phyloP scores from a whole-genome alignment of 2,329 filamentous ascomycete genomes.

The Penicillium corylophilum region DNA sequence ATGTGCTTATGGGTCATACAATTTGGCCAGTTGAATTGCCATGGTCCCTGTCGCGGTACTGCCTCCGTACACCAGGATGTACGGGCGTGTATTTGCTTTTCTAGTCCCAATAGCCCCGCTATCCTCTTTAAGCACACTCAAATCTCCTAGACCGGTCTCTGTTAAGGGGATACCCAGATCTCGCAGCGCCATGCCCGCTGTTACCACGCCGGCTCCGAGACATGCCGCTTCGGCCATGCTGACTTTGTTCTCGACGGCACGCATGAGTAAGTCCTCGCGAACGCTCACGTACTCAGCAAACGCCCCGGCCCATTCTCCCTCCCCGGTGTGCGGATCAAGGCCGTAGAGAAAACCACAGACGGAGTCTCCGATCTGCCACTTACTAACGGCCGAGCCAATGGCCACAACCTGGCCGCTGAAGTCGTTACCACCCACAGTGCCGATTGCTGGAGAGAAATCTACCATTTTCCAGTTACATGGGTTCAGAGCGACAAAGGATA shows the following conservation, averaged over 20 bases:
- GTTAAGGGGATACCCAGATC: neutral
- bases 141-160: neutral
- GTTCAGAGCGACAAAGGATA: conserved; percentile 24
- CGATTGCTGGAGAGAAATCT: neutral
- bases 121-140: too few relatives aligned
- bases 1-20: conserved; percentile 11
- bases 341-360: conserved; percentile 36
- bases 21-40: conserved; percentile 45
- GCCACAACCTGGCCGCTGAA: conserved; percentile 23
- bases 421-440: conserved; percentile 19
- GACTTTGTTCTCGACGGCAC: conserved; percentile 22
- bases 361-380: conserved; percentile 30
- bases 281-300: conserved; percentile 39
- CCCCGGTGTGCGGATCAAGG: conserved; percentile 23
- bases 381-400: neutral
- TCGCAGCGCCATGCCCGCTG: conserved; percentile 5
- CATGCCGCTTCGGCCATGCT: conserved; percentile 4
- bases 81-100: too few relatives aligned
- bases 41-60: conserved; percentile 43
- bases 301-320: conserved; percentile 32
- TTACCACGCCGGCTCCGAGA: conserved; percentile 1
- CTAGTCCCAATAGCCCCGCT: too few relatives aligned
- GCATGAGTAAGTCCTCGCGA: conserved; percentile 28
- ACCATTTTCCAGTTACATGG: conserved; percentile 12
- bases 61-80: conserved; percentile 48